phyloP scores from a whole-genome alignment of 164 flowering plant genomes.

The Stephania japonica region DNA sequence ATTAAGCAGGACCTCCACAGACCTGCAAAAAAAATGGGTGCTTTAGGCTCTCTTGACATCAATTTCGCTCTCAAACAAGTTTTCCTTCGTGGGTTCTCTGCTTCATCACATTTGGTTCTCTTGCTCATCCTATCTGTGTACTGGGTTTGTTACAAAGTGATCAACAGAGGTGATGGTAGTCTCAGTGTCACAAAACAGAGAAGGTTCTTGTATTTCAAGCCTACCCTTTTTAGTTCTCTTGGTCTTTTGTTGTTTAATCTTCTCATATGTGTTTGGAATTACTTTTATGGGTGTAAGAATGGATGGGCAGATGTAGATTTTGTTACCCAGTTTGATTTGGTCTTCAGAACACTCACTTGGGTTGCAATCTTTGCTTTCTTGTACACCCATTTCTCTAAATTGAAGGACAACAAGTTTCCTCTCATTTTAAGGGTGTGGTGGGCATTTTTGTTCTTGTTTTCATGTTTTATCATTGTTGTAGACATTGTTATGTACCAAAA shows the following conservation, averaged over 20 bases:
- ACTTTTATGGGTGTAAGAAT: slow-evolving; percentile 50
- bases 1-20: background rate
- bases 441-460: slow-evolving; percentile 36
- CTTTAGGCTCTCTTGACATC: slow-evolving; percentile 8
- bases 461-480: slow-evolving; percentile 39
- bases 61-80: slow-evolving; percentile 38
- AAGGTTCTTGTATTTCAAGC: slow-evolving; percentile 24
- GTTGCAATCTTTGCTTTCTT: slow-evolving; percentile 36
- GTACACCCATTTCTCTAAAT: slow-evolving; percentile 22
- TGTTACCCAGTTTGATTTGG: slow-evolving; percentile 42
- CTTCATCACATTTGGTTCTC: slow-evolving; percentile 40
- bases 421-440: slow-evolving; percentile 50
- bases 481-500: slow-evolving; percentile 31
- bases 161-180: background rate
- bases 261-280: slow-evolving; percentile 27
- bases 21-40: slow-evolving; percentile 20
- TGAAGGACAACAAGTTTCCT: slow-evolving; percentile 34
- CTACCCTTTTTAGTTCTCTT: slow-evolving; percentile 32
- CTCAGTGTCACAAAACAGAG: slow-evolving; percentile 18
- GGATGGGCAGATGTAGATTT: slow-evolving; percentile 49
- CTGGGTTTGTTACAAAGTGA: slow-evolving; percentile 32
- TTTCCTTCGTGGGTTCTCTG: slow-evolving; percentile 46
- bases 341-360: slow-evolving; percentile 43
- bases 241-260: slow-evolving; percentile 43
- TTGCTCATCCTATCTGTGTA: slow-evolving; percentile 28